These are phyloP conservation scores for Trichomonas tenax DNA, from an alignment of 208 protist genomes.

Conservation along the genomic window DNA sequence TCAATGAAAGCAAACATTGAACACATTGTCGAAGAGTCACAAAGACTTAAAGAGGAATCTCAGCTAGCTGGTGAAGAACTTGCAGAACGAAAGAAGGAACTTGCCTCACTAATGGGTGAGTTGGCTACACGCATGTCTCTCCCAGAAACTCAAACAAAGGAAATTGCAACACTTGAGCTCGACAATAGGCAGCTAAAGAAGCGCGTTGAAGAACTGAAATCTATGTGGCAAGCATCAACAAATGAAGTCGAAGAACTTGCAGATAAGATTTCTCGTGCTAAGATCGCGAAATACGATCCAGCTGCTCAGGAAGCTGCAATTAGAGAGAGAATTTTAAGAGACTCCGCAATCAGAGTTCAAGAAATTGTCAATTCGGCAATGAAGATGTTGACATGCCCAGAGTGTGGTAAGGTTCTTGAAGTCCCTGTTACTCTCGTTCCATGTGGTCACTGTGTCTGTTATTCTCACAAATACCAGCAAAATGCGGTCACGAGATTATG, in stretches of 20 bases:
- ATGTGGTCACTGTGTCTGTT: not conserved
- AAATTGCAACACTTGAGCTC: not conserved
- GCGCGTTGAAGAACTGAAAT: not conserved
- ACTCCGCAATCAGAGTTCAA: not conserved
- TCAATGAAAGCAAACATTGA: slow-evolving; percentile 8
- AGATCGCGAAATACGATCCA: not conserved
- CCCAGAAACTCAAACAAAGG: slow-evolving; percentile 10
- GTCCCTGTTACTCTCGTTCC: not conserved
- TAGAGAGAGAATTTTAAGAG: not conserved
- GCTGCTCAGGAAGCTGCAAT: not conserved
- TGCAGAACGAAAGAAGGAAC: not conserved
- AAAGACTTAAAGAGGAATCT: not conserved
- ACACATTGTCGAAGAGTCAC: not conserved
- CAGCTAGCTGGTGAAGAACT: not conserved
- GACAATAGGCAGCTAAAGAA: not conserved
- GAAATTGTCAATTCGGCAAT: not conserved
- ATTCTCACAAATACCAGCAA: slow-evolving; percentile 7
- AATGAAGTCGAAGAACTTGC: not conserved
- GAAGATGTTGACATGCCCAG: not conserved
- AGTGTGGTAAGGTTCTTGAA: not conserved
- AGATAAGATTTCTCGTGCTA: not conserved
- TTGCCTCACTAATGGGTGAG: not conserved
- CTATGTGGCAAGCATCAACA: not conserved
- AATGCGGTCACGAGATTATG: not conserved
- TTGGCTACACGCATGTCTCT: not conserved